Evolutionary conservation across 345 rosid species (phyloP).

Genomic region (Arabidopsis suecica): DNA sequence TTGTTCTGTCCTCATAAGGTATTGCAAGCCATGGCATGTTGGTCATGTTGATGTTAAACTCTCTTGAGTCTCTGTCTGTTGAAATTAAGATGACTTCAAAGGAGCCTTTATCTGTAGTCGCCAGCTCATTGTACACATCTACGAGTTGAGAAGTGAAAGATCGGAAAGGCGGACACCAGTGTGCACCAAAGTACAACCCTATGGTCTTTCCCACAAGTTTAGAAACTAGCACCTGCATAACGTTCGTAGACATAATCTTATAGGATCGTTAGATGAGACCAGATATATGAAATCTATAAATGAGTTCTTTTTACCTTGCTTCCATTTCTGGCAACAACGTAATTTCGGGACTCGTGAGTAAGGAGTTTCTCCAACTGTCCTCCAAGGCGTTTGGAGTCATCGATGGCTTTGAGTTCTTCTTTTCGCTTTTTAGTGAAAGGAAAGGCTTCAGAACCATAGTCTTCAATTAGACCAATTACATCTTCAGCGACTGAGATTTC

Average conservation of each 20-base stretch:
- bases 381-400: slow-evolving; percentile 62
- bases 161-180: slow-evolving; percentile 82
- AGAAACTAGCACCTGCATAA: slow-evolving; percentile 55
- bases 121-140: slow-evolving; percentile 61
- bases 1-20: slow-evolving; percentile 69
- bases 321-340: slow-evolving; percentile 54
- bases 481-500: slow-evolving; percentile 57
- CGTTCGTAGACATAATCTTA: slow-evolving; percentile 8
- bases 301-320: slow-evolving; percentile 51
- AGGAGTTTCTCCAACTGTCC: slow-evolving; percentile 68
- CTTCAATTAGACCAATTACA: slow-evolving; percentile 65
- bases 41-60: slow-evolving; percentile 56
- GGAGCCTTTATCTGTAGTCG: slow-evolving; percentile 34
- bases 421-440: slow-evolving; percentile 67
- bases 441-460: slow-evolving; percentile 74
- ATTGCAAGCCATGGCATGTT: slow-evolving; percentile 82
- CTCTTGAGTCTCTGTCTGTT: slow-evolving; percentile 67
- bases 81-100: slow-evolving; percentile 70
- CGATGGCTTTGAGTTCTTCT: slow-evolving; percentile 65
- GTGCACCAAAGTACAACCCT: slow-evolving; percentile 78
- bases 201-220: slow-evolving; percentile 75
- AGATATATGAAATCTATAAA: not conserved
- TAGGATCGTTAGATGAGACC: slow-evolving; percentile 13
- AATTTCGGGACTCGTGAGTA: slow-evolving; percentile 52
- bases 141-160: slow-evolving; percentile 67